Evolutionary conservation across 2,329 filamentous ascomycete species (phyloP).

Genomic region (Cytospora chrysosperma): DNA sequence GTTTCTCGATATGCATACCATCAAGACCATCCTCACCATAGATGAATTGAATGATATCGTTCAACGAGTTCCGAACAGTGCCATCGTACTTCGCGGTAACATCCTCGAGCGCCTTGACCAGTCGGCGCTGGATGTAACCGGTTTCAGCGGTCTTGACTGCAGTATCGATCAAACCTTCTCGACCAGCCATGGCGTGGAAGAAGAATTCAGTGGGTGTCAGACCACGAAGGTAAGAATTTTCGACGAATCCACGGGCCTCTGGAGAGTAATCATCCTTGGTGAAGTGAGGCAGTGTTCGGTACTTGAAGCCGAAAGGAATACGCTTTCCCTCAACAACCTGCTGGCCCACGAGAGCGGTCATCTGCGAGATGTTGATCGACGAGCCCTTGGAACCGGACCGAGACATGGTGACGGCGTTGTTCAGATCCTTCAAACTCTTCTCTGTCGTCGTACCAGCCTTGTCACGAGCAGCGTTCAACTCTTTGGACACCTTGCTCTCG

Average conservation of each 20-base stretch:
- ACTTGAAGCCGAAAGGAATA: slow-evolving; percentile 99
- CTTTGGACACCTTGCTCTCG: slow-evolving; percentile 93
- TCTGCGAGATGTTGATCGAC: slow-evolving; percentile 98
- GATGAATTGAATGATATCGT: slow-evolving; percentile 94
- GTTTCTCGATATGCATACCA: slow-evolving; percentile 89
- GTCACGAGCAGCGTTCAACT: slow-evolving; percentile 92
- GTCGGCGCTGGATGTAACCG: slow-evolving; percentile 96
- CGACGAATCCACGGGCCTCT: slow-evolving; percentile 94
- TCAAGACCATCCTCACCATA: slow-evolving; percentile 98
- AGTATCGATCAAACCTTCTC: slow-evolving; percentile 98
- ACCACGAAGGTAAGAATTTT: slow-evolving; percentile 96
- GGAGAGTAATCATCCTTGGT: slow-evolving; percentile 99
- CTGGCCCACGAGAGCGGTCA: slow-evolving; percentile 96
- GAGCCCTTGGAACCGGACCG: slow-evolving; percentile 97
- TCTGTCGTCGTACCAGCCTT: slow-evolving; percentile 91
- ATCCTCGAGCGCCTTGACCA: slow-evolving; percentile 97
- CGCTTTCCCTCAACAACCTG: slow-evolving; percentile 98
- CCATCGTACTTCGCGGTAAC: slow-evolving; percentile 97
- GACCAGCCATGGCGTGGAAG: slow-evolving; percentile 99
- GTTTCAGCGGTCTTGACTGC: slow-evolving; percentile 99
- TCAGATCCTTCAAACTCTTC: slow-evolving; percentile 88
- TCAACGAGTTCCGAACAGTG: slow-evolving; percentile 93
- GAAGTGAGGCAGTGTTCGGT: slow-evolving; percentile 93
- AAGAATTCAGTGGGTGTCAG: slow-evolving; percentile 96
- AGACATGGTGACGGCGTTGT: slow-evolving; percentile 97